Base-by-base conservation (phyloP, 2,329 filamentous ascomycete species). In the Sporothrix pseudoabietina region DNA sequence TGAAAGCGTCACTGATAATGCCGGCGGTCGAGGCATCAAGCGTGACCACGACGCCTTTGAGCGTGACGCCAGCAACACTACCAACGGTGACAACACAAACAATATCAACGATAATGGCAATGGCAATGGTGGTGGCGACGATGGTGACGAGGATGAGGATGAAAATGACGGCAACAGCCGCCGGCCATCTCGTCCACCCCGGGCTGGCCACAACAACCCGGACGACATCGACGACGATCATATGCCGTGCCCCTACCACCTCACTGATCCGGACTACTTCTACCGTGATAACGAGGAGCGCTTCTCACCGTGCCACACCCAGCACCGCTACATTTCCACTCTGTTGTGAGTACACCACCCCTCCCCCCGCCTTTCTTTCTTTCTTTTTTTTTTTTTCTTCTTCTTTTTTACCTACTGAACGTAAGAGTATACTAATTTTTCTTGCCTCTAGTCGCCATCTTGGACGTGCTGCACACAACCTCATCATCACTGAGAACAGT, bases 281-380 rank as follows among this genome's bases (percentile, higher is more conserved):
- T 77, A 78, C 57, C 75, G 76, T 30, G 75, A 76, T 19, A 77
- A 75, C 30, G 75, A 76, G 19, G 77, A 78, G 22, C 80, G 78
- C 52, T 82, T 79, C 73, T 75, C 74, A 4, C 77, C 79, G 1
- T 82, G 80, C 74, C 79, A 81, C 65, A 80, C 80, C 1, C 61
- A 75, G 22, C 80, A 81, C 72, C 74, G 75, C 61, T 78, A 80
- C 55, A 80, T 82, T 44, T 81, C 80, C 7, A 80, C 78, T n/a
- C 75, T 82, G 7, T 78, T 81, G 79, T 81, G 75, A 78, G 80
- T 77, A 16, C 30, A 16, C 22, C 55, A 14, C 12, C 12, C n/a
- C 2, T 19, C 8, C 14, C 3, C 8, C 9, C 22, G 10, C 19
- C 14, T 39, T 44, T 39, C 22, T 47, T 30, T 47, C 2, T 30